Conservation (phyloP, 2,329 filamentous ascomycete species). For the Stylonectria norvegica region DNA sequence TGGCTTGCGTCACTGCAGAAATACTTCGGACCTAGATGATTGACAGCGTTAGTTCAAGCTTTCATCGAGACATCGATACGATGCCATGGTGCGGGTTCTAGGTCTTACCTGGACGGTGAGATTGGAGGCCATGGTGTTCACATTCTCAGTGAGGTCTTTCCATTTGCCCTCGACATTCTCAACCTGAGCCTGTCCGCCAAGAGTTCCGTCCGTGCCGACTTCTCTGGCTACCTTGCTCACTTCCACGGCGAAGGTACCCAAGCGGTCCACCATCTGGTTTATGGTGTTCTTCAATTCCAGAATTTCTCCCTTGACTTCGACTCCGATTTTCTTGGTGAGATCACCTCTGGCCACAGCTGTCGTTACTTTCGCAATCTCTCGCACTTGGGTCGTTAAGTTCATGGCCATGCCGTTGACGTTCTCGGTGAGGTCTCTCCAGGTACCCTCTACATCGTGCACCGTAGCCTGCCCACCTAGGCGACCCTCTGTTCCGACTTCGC, state of each 20-base stretch:
- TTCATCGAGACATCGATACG: not conserved
- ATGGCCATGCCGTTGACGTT: slow-evolving; percentile 99
- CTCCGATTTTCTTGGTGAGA: slow-evolving; percentile 91
- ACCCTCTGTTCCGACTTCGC: slow-evolving; percentile 95
- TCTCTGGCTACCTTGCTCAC: slow-evolving; percentile 94
- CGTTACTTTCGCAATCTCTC: slow-evolving; percentile 95
- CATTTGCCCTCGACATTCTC: slow-evolving; percentile 96
- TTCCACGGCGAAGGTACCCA: slow-evolving; percentile 93
- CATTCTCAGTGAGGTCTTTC: slow-evolving; percentile 92
- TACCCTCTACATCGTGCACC: slow-evolving; percentile 93
- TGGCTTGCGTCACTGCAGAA: slow-evolving; percentile 89
- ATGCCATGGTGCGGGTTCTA: not conserved
- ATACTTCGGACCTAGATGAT: slow-evolving; percentile 74
- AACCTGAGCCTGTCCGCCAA: slow-evolving; percentile 90
- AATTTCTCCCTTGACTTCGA: slow-evolving; percentile 92
- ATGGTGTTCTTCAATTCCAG: slow-evolving; percentile 94
- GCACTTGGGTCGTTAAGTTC: slow-evolving; percentile 95
- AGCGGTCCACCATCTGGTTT: slow-evolving; percentile 97
- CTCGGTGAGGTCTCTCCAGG: slow-evolving; percentile 93
- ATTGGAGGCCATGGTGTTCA: slow-evolving; percentile 73
- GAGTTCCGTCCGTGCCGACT: slow-evolving; percentile 91
- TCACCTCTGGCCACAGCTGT: slow-evolving; percentile 93
- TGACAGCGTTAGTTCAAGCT: not conserved
- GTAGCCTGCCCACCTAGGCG: slow-evolving; percentile 91
- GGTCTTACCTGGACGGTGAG: slow-evolving; percentile 58